Evolutionary conservation across 23 red algal genomes (phyloP).

Genomic region (Cyanidioschyzon merolae): DNA sequence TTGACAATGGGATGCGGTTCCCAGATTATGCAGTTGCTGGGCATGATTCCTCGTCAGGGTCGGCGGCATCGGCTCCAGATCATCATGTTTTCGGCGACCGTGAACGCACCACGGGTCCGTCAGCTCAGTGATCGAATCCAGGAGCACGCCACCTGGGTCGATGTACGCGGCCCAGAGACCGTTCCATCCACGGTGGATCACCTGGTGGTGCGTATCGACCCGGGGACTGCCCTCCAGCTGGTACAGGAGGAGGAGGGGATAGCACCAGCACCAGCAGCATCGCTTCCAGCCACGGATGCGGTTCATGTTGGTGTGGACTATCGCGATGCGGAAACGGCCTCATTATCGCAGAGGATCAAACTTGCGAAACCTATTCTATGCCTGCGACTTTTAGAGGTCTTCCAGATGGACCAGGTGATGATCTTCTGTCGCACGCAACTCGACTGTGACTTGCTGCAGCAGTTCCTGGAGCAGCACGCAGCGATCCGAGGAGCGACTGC

Average conservation of each 20-base stretch:
- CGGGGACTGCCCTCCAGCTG: slow-evolving; percentile 25
- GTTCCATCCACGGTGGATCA: slow-evolving; percentile 67
- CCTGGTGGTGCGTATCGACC: slow-evolving; percentile 44
- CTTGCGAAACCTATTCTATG: slow-evolving; percentile 50
- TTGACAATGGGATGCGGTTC: slow-evolving; percentile 29
- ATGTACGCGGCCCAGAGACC: slow-evolving; percentile 57
- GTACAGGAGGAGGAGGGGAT: background rate
- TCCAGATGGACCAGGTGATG: slow-evolving; percentile 69
- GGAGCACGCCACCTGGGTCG: slow-evolving; percentile 53
- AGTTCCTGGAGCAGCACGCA: slow-evolving; percentile 36
- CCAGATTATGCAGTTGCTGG: slow-evolving; percentile 29
- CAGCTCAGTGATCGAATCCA: slow-evolving; percentile 58
- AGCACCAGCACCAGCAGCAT: background rate
- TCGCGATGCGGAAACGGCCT: slow-evolving; percentile 27
- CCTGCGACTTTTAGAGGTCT: slow-evolving; percentile 41
- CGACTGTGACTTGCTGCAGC: slow-evolving; percentile 57
- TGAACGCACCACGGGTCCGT: slow-evolving; percentile 52
- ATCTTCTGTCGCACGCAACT: slow-evolving; percentile 74
- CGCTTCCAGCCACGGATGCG: slow-evolving; percentile 7
- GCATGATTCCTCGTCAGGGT: slow-evolving; percentile 31
- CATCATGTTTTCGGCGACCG: slow-evolving; percentile 44
- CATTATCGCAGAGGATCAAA: slow-evolving; percentile 49
- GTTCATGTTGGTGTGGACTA: slow-evolving; percentile 1
- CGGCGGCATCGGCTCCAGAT: slow-evolving; percentile 53
- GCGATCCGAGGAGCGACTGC: slow-evolving; percentile 18